Conservation (phyloP, 768 basidiomycete genomes). For the Pisolithus microcarpus region DNA sequence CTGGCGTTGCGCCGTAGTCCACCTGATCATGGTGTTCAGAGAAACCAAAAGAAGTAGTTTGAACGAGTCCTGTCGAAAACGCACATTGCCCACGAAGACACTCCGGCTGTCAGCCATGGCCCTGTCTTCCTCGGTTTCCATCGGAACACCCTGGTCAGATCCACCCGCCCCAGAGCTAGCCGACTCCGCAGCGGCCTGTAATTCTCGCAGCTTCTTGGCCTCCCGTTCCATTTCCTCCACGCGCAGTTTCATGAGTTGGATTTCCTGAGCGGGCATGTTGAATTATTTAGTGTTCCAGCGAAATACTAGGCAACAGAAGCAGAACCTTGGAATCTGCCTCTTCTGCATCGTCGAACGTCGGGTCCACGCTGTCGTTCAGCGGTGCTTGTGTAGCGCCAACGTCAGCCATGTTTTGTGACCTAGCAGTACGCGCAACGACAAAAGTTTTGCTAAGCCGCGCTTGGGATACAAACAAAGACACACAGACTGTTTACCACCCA, state of each 20-base stretch:
- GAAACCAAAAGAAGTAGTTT: constrained; percentile 4
- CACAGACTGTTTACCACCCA: constrained; percentile 6
- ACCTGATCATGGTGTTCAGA: constrained; percentile 48
- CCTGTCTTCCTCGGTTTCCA: constrained; percentile 83
- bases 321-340: constrained; percentile 57
- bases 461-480: constrained; percentile 21
- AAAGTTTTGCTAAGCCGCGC: constrained; percentile 22
- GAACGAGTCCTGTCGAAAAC: constrained; percentile 24
- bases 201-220: constrained; percentile 78
- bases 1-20: constrained; percentile 94
- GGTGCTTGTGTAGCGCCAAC: constrained; percentile 38
- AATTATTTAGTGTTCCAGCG: constrained; percentile 7
- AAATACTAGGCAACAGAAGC: constrained; percentile 2
- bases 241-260: constrained; percentile 83
- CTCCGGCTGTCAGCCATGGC: constrained; percentile 76
- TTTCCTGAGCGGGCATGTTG: constrained; percentile 50
- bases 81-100: constrained; percentile 92
- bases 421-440: constrained; percentile 5
- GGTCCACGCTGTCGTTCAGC: constrained; percentile 24
- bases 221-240: constrained; percentile 93
- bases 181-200: constrained; percentile 72
- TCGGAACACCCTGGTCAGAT: constrained; percentile 41
- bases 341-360: constrained; percentile 48
- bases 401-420: constrained; percentile 41
- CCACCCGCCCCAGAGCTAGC: constrained; percentile 39